Evolutionary conservation across 257 asterid genomes (phyloP), one percentile per base, ranked within the genome.

Genomic region (Jasminum sambac): DNA sequence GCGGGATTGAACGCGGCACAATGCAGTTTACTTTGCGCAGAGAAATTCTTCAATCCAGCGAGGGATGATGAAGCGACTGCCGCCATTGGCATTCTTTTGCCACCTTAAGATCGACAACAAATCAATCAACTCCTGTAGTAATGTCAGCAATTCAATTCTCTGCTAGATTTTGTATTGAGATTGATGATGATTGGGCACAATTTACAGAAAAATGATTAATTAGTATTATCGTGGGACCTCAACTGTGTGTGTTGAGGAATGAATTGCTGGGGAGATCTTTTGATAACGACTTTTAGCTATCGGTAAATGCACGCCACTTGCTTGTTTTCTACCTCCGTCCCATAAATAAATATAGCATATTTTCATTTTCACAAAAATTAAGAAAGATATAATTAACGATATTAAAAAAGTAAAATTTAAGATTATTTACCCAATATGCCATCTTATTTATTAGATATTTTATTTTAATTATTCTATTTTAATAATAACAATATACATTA

Each of bases 1-100:
- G 70, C 48, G 76, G 73, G 59, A 43, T 66, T 80, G 12, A 63
- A 63, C 8, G 46, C 41, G 17, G 9, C n/a, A 43, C 70, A 75
- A 38, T 70, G 89, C 72, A 61, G 30, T 72, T 71, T 79, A 41
- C 8, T 58, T 8, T 25, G 71, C 64, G 58, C 74, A 34, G 38
- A 25, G 2, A 37, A 8, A 41, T 76, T 21, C 62, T 55, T 55
- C 34, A 55, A 55, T 55, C 62, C 62, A 55, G 23, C 79, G 39
- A 74, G 64, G 11, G 90, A 77, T 44, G 86, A 76, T 19, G 89
- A 80, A 41, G 87, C 74, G 68, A 79, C 82, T 2, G 88, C 75
- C 74, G 88, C 81, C 88, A 80, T 83, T 77, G 60, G 50, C 74
- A 63, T 43, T 57, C 70, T 30, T 30, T 57, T 37, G 8, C 2